Conservation (phyloP, 148 eudicot species). For the Drosera capensis region DNA sequence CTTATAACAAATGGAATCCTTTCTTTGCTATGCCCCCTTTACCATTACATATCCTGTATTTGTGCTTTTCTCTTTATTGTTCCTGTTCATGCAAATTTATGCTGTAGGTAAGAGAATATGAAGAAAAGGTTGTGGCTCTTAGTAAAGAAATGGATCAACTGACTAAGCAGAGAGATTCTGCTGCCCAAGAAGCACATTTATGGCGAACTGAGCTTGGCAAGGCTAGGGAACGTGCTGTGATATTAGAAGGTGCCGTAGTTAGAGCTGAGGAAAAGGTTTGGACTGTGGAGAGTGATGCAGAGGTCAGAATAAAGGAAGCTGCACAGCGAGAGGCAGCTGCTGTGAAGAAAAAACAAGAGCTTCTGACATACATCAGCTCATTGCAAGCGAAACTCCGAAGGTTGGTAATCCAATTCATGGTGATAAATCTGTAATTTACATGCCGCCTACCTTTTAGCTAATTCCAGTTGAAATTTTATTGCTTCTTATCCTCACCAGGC, state of each 20-base stretch:
- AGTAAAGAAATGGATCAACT: slow-evolving; percentile 50
- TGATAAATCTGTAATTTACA: background rate
- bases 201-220: slow-evolving; percentile 96
- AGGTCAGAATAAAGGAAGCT: slow-evolving; percentile 65
- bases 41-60: background rate
- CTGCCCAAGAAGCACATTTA: slow-evolving; percentile 75
- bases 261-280: slow-evolving; percentile 88
- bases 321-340: slow-evolving; percentile 50
- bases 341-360: slow-evolving; percentile 70
- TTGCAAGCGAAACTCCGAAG: slow-evolving; percentile 75
- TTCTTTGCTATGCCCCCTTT: background rate
- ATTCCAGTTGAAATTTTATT: background rate
- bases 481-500: too few relatives aligned
- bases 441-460: background rate
- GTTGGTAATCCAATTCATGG: slow-evolving; percentile 18
- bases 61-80: slow-evolving; percentile 2
- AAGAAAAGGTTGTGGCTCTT: slow-evolving; percentile 36
- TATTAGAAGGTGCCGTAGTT: slow-evolving; percentile 80
- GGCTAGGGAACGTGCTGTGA: slow-evolving; percentile 84
- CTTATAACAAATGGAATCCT: too few relatives aligned
- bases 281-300: slow-evolving; percentile 58
- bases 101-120: slow-evolving; percentile 49
- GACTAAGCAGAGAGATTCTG: slow-evolving; percentile 55
- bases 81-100: background rate
- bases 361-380: slow-evolving; percentile 50